Base-by-base conservation (phyloP, 2,329 filamentous ascomycete genomes). In the Volutella citrinella region DNA sequence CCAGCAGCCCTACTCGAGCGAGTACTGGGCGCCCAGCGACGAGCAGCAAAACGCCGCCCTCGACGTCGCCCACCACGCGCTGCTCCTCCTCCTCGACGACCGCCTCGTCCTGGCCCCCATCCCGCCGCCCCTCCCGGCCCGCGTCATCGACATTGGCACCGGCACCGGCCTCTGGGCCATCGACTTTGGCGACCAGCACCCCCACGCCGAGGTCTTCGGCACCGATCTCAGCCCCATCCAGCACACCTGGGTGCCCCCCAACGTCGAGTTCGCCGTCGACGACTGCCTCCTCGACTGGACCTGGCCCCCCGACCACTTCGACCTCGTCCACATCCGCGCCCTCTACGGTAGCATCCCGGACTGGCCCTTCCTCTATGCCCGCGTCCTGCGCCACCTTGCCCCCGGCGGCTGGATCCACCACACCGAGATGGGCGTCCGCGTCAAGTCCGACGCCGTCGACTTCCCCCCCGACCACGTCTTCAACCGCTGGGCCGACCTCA, bases 241-340 rank as follows among this genome's bases (percentile, higher is more conserved):
- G 22, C 60, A 60, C 2, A 22, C 28, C 11, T 54, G 54, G 51
- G 45, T 51, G 3, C 50, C 52, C 1, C 51, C 59, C 6, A 61
- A 61, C 32, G 39, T 52, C 11, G 29, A 48, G 18, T 62, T 63
- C 30, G 41, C 61, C 17, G 52, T 65, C 19, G 60, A 65, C 10
- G 60, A 66, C 27, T 50, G 47, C 15, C 36, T 54, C 3, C 45
- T 41, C 1, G 45, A 51, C 1, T 81, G 78, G 77, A 62, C 73
- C 1, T 53, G 44, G 40, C 39, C 50, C 13, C 49, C 56, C 5
- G 51, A 68, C 25, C 50, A 68, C 44, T 69, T 81, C 48, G 78
- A 82, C 56, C 73, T 74, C 39, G 69, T 84, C 37, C 79, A 82
- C 56, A 69, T 74, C 3, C 69, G 74, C 5, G 35, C 74, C 38